Evolutionary conservation across 2,329 filamentous ascomycete genomes (phyloP).

Genomic region (Ophidiomyces ophidiicola): DNA sequence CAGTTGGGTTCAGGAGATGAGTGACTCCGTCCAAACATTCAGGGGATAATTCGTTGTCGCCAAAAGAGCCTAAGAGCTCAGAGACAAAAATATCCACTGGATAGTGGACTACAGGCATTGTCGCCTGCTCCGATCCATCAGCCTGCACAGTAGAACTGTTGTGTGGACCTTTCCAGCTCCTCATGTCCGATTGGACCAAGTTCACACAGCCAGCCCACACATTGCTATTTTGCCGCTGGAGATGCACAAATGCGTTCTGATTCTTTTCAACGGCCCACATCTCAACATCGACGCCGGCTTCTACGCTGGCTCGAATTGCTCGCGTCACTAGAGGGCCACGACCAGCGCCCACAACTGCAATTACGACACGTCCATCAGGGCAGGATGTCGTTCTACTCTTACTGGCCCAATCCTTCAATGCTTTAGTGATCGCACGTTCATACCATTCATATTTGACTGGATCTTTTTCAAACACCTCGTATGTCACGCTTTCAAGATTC

Average conservation of each 20-base stretch:
- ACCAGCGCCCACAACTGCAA: conserved; percentile 87
- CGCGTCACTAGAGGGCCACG: conserved; percentile 84
- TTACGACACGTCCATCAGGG: conserved; percentile 57
- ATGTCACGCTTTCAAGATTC: conserved; percentile 92
- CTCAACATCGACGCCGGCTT: conserved; percentile 64
- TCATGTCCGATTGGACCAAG: conserved; percentile 93
- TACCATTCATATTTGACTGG: conserved; percentile 98
- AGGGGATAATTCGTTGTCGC: conserved; percentile 90
- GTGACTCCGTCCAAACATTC: conserved; percentile 96
- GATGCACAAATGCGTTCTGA: conserved; percentile 87
- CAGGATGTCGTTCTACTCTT: conserved; percentile 64
- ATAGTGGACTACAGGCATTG: conserved; percentile 19
- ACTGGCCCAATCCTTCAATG: conserved; percentile 65
- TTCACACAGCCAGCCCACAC: conserved; percentile 73
- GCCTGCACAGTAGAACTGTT: conserved; percentile 36
- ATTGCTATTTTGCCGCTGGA: conserved; percentile 71
- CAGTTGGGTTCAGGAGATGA: conserved; percentile 63
- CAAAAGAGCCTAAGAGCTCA: conserved; percentile 84
- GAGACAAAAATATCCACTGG: conserved; percentile 80
- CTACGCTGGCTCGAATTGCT: conserved; percentile 65
- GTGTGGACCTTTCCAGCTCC: conserved; percentile 75
- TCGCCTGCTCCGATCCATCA: conserved; percentile 7
- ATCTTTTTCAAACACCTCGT: conserved; percentile 97
- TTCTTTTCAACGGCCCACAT: conserved; percentile 97
- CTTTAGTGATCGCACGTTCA: conserved; percentile 68